These are phyloP conservation scores for Cordia subcordata DNA, from an alignment of 257 asterid genomes.

Conservation along the genomic window DNA sequence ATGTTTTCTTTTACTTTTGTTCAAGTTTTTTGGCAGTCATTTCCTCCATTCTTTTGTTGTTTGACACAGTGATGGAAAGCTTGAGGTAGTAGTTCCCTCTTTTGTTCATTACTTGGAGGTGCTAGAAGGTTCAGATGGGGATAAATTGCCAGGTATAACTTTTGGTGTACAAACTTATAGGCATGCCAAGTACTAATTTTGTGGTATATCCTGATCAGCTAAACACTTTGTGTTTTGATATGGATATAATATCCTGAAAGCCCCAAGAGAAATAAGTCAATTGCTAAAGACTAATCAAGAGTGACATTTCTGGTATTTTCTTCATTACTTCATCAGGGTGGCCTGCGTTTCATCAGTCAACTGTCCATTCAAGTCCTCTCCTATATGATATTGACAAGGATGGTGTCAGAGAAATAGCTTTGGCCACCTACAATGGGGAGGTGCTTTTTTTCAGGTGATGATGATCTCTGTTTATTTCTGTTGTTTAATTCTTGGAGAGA, in stretches of 20 bases:
- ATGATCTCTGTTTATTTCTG: neutral
- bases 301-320: slow-evolving; percentile 1
- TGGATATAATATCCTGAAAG: neutral
- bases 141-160: slow-evolving; percentile 81
- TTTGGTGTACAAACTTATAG: no score
- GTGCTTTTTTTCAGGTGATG: slow-evolving; percentile 93
- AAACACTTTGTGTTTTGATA: no score
- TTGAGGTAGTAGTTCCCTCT: slow-evolving; percentile 90
- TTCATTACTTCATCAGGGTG: slow-evolving; percentile 64
- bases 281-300: neutral
- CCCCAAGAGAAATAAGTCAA: no score
- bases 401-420: slow-evolving; percentile 91
- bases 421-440: slow-evolving; percentile 96
- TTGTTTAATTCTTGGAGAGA: neutral
- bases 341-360: slow-evolving; percentile 99
- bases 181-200: no score
- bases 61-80: slow-evolving; percentile 84
- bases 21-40: neutral
- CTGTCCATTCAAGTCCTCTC: slow-evolving; percentile 94
- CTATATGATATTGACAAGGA: slow-evolving; percentile 95
- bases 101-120: slow-evolving; percentile 99
- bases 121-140: slow-evolving; percentile 98
- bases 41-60: slow-evolving; percentile 8
- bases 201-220: no score
- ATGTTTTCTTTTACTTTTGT: neutral